phyloP scores from a whole-genome alignment of 2,329 filamentous ascomycete species.

The Neonectria punicea region DNA sequence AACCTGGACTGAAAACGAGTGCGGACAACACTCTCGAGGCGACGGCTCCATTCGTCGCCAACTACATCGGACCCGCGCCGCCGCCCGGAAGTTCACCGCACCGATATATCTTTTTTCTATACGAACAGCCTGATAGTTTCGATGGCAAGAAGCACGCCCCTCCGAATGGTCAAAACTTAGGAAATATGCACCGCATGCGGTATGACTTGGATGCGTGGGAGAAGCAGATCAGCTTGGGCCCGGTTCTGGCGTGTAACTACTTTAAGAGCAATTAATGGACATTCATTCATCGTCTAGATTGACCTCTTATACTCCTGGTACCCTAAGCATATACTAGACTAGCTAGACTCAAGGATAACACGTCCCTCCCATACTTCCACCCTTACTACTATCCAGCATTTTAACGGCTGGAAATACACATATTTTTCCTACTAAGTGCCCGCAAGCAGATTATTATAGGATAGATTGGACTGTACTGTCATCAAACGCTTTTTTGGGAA shows the following conservation, averaged over 20 bases:
- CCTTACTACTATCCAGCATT: no score
- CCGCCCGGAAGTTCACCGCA: conserved; percentile 58
- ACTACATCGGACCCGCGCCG: conserved; percentile 59
- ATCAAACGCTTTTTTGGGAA: no score
- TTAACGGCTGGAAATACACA: no score
- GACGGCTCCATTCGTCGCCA: conserved; percentile 43
- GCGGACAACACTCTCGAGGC: conserved; percentile 15
- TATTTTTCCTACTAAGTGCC: no score
- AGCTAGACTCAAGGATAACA: no score
- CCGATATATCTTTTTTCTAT: conserved; percentile 61
- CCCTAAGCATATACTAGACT: no score
- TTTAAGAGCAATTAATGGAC: conserved; percentile 30
- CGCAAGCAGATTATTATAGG: no score
- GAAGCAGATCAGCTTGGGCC: conserved; percentile 59
- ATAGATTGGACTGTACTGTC: no score
- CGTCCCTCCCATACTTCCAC: no score
- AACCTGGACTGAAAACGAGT: conserved; percentile 49
- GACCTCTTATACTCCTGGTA: no score
- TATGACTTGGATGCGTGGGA: conserved; percentile 56
- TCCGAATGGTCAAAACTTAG: conserved; percentile 48
- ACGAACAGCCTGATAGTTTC: conserved; percentile 54
- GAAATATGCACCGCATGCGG: conserved; percentile 51
- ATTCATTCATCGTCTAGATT: no score
- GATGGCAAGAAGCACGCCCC: conserved; percentile 45
- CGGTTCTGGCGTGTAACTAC: conserved; percentile 27